Evolutionary conservation across 768 basidiomycete species (phyloP).

Genomic region (Suillus variegatus): DNA sequence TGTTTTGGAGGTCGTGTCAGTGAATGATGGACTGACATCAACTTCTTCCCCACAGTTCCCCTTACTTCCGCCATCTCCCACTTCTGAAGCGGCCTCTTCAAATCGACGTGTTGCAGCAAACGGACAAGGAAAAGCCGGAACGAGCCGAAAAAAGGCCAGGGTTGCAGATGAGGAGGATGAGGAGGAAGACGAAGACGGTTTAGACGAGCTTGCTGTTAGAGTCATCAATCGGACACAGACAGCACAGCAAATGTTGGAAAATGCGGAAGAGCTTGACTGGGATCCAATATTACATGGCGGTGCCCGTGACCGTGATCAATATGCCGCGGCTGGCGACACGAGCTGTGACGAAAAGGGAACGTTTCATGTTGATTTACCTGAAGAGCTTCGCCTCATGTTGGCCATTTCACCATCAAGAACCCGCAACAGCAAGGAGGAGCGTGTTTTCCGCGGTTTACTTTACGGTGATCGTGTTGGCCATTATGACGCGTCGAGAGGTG

Average conservation of each 20-base stretch:
- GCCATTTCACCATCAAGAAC: constrained; percentile 54
- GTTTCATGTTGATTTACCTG: constrained; percentile 63
- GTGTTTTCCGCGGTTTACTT: constrained; percentile 59
- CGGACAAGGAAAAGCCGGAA: constrained; percentile 37
- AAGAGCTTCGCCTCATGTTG: constrained; percentile 63
- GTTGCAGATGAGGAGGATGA: constrained; percentile 34
- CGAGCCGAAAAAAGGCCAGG: constrained; percentile 52
- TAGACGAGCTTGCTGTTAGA: constrained; percentile 22
- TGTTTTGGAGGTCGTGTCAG: constrained; percentile 28
- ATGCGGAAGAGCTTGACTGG: constrained; percentile 24
- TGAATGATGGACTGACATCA: constrained; percentile 1
- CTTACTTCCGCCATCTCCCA: constrained; percentile 73
- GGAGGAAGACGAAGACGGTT: constrained; percentile 21
- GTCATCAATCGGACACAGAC: constrained; percentile 18
- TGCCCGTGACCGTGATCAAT: constrained; percentile 26
- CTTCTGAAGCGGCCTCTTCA: constrained; percentile 38
- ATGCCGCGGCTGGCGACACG: constrained; percentile 18
- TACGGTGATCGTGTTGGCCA: constrained; percentile 55
- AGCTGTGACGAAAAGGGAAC: constrained; percentile 37
- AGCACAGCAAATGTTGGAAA: constrained; percentile 13
- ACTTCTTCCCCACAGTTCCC: constrained; percentile 21
- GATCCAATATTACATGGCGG: constrained; percentile 30
- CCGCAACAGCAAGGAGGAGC: constrained; percentile 47
- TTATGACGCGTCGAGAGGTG: constrained; percentile 66
- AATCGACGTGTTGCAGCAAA: constrained; percentile 37